Percentiles rank a stretch among this genome's conserved stretches.
These are phyloP conservation scores for Sporobolus alterniflorus DNA, from an alignment of 202 grass and related monocot species.

Conservation along the genomic window DNA sequence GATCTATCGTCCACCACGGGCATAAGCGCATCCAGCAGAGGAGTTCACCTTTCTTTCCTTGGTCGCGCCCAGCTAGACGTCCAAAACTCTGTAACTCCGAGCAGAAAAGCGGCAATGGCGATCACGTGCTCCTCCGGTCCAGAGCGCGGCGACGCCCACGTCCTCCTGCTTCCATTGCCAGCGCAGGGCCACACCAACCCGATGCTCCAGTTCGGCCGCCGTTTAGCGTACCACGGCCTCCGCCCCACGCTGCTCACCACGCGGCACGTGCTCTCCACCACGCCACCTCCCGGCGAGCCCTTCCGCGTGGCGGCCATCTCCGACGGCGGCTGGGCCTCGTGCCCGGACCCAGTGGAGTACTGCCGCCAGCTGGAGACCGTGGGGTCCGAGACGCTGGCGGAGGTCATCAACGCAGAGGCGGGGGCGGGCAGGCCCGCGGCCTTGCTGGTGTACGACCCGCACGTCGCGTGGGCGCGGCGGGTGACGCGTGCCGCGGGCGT, in stretches of 20 bases:
- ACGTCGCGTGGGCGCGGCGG: slow-evolving; percentile 1
- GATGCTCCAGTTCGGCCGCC: slow-evolving; percentile 32
- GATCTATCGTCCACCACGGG: too few species aligned
- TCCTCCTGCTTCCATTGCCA: slow-evolving; percentile 5
- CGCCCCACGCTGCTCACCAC: slow-evolving; percentile 59
- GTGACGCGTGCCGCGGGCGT: slow-evolving; percentile 25
- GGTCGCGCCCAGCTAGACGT: too few species aligned
- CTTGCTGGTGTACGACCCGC: slow-evolving; percentile 27
- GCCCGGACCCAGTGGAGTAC: slow-evolving; percentile 28
- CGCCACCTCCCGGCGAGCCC: slow-evolving; percentile 36
- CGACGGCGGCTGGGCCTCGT: slow-evolving; percentile 21
- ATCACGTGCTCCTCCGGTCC: too few species aligned
- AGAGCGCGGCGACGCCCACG: background rate
- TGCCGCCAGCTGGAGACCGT: slow-evolving; percentile 29
- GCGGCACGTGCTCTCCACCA: slow-evolving; percentile 44
- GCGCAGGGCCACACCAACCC: slow-evolving; percentile 41
- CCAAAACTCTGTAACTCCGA: too few species aligned
- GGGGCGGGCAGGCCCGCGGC: background rate
- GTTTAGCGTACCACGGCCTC: slow-evolving; percentile 45
- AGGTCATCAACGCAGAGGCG: slow-evolving; percentile 29
- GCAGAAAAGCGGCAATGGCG: too few species aligned
- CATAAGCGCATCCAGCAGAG: too few species aligned
- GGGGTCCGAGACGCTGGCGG: slow-evolving; percentile 25
- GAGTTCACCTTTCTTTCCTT: too few species aligned
- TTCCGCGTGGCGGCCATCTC: slow-evolving; percentile 28